Conservation (phyloP, 1,284 basidiomycete species). For the Cutaneotrichosporon dermatis region DNA sequence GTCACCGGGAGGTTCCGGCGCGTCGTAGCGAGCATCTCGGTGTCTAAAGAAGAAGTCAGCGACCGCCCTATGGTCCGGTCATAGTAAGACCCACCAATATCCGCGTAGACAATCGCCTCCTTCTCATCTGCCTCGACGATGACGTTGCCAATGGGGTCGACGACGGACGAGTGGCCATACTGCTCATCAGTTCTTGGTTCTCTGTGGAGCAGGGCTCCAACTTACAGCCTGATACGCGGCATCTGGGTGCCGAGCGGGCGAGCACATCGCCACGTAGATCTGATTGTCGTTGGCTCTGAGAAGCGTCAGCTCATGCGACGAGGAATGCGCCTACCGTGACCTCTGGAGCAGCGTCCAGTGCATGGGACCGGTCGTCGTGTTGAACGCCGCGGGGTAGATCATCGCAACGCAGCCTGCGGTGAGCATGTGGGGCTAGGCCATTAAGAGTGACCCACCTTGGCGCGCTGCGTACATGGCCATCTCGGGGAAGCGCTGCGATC, state of each 20-base stretch:
- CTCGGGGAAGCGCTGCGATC: slow-evolving; percentile 75
- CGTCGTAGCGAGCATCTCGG: slow-evolving; percentile 63
- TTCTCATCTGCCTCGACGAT: slow-evolving; percentile 71
- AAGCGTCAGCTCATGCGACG: not conserved
- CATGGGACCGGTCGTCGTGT: slow-evolving; percentile 82
- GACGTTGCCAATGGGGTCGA: slow-evolving; percentile 82
- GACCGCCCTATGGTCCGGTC: too few relatives aligned
- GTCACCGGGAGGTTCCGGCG: slow-evolving; percentile 82
- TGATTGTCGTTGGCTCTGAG: slow-evolving; percentile 90
- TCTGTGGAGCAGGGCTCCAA: slow-evolving; percentile 11
- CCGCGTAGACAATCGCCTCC: slow-evolving; percentile 73
- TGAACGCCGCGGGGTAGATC: slow-evolving; percentile 70
- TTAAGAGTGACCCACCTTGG: slow-evolving; percentile 55
- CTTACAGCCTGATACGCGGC: slow-evolving; percentile 81
- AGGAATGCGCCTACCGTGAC: slow-evolving; percentile 58
- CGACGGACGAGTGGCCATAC: slow-evolving; percentile 87
- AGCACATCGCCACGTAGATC: slow-evolving; percentile 91
- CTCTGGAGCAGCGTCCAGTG: slow-evolving; percentile 94
- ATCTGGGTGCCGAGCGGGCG: slow-evolving; percentile 78
- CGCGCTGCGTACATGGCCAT: slow-evolving; percentile 86
- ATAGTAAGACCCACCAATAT: slow-evolving; percentile 62
- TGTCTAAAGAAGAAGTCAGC: slow-evolving; percentile 54
- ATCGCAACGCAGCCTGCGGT: slow-evolving; percentile 74
- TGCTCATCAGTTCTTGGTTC: slow-evolving; percentile 36
- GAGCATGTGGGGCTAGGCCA: not conserved